These are phyloP conservation scores for Ganoderma sinense DNA, from an alignment of 1,284 basidiomycete genomes.

Conservation along the genomic window DNA sequence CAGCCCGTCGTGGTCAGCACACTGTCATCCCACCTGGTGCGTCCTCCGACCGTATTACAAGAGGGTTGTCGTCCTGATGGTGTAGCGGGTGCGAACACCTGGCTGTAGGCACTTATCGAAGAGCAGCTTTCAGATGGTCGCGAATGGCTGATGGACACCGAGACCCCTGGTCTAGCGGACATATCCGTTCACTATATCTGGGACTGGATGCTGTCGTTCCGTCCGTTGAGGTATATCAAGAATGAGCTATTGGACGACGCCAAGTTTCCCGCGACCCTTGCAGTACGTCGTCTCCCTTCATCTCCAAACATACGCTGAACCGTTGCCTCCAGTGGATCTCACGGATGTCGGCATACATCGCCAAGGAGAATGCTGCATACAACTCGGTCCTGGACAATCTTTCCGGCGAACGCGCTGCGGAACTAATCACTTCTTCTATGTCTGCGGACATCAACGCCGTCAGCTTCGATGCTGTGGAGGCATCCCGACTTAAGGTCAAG, in stretches of 20 bases:
- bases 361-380: constrained; percentile 13
- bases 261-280: constrained; percentile 49
- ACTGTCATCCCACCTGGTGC: constrained; percentile 50
- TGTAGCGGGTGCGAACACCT: not conserved
- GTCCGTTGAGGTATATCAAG: constrained; percentile 24
- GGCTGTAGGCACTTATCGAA: constrained; percentile 51
- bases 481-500: constrained; percentile 49
- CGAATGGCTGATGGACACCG: constrained; percentile 65
- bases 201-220: constrained; percentile 51
- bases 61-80: constrained; percentile 12
- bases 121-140: constrained; percentile 61
- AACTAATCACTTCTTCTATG: constrained; percentile 46
- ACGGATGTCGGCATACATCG: constrained; percentile 44
- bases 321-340: constrained; percentile 52
- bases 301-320: not conserved
- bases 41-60: constrained; percentile 16
- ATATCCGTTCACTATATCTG: constrained; percentile 56
- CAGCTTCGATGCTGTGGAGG: constrained; percentile 56
- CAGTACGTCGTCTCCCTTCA: constrained; percentile 41
- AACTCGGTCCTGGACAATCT: constrained; percentile 42
- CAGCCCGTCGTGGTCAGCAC: constrained; percentile 43
- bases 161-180: constrained; percentile 57
- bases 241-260: constrained; percentile 48
- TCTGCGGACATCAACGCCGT: constrained; percentile 48
- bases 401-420: constrained; percentile 52